Percentiles rank a stretch among this genome's conserved stretches.
Conservation (phyloP, 306 rosid species). For the Prunus davidiana region DNA sequence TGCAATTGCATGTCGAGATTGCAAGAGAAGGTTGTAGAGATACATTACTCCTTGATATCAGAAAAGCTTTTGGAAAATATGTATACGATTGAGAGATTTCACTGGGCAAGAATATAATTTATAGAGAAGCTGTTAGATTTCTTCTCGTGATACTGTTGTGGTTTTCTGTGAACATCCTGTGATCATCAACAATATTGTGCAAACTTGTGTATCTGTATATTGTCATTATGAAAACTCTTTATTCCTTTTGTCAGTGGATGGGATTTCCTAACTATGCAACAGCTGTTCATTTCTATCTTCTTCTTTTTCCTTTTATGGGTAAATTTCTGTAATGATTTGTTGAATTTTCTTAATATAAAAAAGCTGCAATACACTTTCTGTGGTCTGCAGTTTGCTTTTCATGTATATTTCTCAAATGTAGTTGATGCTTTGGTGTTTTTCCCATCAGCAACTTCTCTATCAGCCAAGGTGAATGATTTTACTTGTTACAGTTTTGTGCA, state of each 20-base stretch:
- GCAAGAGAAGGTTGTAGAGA: neutral
- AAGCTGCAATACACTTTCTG: neutral
- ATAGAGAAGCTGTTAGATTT: neutral
- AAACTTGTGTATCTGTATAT: neutral
- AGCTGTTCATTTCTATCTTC: neutral
- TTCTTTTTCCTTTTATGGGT: neutral
- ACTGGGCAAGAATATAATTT: neutral
- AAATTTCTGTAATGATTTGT: neutral
- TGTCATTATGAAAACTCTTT: neutral
- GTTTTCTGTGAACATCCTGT: neutral
- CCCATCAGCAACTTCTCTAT: slow-evolving; percentile 17
- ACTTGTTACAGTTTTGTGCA: slow-evolving; percentile 81
- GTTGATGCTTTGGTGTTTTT: slow-evolving; percentile 9
- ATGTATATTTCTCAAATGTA: neutral
- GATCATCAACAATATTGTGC: neutral
- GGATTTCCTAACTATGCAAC: no score
- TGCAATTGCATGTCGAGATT: neutral
- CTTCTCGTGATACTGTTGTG: neutral
- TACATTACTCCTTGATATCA: neutral
- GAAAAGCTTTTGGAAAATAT: neutral
- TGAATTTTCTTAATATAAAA: no score
- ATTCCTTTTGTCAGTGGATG: neutral
- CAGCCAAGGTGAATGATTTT: slow-evolving; percentile 51
- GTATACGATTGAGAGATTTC: neutral
- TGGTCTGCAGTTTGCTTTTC: slow-evolving; percentile 1